phyloP scores from a whole-genome alignment of 2,329 filamentous ascomycete genomes.

The Sarocladium brachiariae region DNA sequence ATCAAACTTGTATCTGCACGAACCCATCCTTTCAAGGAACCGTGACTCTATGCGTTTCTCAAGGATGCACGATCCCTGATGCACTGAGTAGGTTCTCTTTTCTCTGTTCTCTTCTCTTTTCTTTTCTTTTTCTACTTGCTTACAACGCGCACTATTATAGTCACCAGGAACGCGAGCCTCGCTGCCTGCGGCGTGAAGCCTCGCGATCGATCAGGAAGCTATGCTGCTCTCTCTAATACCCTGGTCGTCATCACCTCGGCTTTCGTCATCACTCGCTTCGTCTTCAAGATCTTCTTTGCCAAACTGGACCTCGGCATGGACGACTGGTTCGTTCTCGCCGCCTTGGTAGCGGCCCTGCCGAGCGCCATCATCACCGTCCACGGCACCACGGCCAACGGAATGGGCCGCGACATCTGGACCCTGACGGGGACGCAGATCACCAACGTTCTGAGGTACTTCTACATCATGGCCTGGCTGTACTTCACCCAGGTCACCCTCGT shows the following conservation, averaged over 20 bases:
- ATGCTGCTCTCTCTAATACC: slow-evolving; percentile 22
- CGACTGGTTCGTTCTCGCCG: slow-evolving; percentile 27
- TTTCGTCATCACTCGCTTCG: slow-evolving; percentile 31
- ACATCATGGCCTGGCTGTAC: slow-evolving; percentile 32
- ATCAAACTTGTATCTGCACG: slow-evolving; percentile 2
- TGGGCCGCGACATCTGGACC: slow-evolving; percentile 10
- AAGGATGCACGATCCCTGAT: slow-evolving; percentile 15
- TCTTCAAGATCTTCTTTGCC: slow-evolving; percentile 23
- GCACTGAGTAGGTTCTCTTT: slow-evolving; percentile 11
- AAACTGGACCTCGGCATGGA: slow-evolving; percentile 26
- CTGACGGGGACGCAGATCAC: not conserved
- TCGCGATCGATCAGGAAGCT: slow-evolving; percentile 23
- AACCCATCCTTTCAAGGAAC: not conserved
- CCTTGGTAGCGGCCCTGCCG: slow-evolving; percentile 21
- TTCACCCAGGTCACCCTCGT: slow-evolving; percentile 34
- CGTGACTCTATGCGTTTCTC: slow-evolving; percentile 10
- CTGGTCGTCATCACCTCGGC: slow-evolving; percentile 27
- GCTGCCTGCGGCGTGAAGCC: slow-evolving; percentile 18
- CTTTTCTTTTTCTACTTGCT: too few species aligned
- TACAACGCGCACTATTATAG: too few species aligned
- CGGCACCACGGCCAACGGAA: slow-evolving; percentile 25
- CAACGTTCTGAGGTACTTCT: slow-evolving; percentile 26
- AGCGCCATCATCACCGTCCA: slow-evolving; percentile 23
- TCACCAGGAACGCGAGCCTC: slow-evolving; percentile 19
- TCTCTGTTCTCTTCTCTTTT: not conserved